Evolutionary conservation across 768 basidiomycete genomes (phyloP).

Genomic region (Calocera viscosa): DNA sequence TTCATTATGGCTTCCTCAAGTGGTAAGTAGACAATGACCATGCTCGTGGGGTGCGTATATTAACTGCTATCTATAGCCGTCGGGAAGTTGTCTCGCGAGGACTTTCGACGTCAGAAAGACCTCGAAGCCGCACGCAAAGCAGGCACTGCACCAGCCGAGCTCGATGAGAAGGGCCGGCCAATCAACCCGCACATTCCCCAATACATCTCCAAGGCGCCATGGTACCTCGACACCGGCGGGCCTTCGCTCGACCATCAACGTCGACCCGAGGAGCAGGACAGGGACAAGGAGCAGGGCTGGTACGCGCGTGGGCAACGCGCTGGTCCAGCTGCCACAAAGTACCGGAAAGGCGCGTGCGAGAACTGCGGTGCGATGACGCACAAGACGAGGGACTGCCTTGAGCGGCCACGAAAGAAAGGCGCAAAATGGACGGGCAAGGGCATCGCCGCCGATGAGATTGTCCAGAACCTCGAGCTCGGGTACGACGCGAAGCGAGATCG

Average conservation of each 20-base stretch:
- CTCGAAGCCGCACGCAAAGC: constrained; percentile 97
- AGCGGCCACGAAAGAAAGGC: constrained; percentile 90
- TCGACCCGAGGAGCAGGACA: constrained; percentile 52
- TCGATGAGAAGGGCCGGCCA: constrained; percentile 87
- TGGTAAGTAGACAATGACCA: background rate
- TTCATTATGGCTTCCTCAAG: background rate
- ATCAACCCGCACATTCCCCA: constrained; percentile 99
- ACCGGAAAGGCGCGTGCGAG: constrained; percentile 94
- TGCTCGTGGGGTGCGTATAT: background rate
- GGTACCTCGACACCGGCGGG: constrained; percentile 92
- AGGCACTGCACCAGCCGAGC: constrained; percentile 89
- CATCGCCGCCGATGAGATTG: constrained; percentile 82
- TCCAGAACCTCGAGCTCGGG: constrained; percentile 61
- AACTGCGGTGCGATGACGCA: constrained; percentile 98
- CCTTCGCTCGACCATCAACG: constrained; percentile 94
- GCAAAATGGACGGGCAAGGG: constrained; percentile 84
- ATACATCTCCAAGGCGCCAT: constrained; percentile 97
- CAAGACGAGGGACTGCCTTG: constrained; percentile 80
- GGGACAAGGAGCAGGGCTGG: constrained; percentile 61
- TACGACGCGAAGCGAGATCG: constrained; percentile 94
- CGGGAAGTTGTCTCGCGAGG: constrained; percentile 86
- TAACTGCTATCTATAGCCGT: constrained; percentile 25
- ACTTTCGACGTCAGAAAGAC: constrained; percentile 90
- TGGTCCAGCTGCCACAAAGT: constrained; percentile 91
- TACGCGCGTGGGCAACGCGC: constrained; percentile 77